A percentile compares a stretch with the other conserved stretches of the same genome.
These are phyloP conservation scores for Citrus glauca DNA, from an alignment of 345 rosid genomes.

Conservation along the genomic window DNA sequence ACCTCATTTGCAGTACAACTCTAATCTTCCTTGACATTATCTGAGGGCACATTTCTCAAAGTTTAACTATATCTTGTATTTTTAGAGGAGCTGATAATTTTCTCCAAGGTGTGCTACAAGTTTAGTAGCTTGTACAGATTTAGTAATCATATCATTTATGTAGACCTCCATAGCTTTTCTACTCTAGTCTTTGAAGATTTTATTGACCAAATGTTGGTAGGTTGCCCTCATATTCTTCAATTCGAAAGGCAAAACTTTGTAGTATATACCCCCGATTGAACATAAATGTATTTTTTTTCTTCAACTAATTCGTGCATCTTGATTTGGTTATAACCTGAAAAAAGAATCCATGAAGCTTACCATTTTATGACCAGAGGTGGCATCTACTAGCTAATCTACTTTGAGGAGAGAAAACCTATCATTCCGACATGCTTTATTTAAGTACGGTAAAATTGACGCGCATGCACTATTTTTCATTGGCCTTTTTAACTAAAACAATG, in stretches of 20 bases:
- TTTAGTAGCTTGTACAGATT: background rate
- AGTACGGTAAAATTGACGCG: background rate
- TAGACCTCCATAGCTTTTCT: background rate
- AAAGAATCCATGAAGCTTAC: background rate
- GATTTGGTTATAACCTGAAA: background rate
- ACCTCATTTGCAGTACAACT: background rate
- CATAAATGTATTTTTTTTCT: no score
- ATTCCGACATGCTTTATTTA: no score
- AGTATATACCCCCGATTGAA: background rate
- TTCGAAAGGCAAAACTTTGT: no score
- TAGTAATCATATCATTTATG: no score
- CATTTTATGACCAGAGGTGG: background rate
- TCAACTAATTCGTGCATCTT: background rate
- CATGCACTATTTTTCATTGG: background rate
- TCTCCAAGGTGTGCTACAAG: no score
- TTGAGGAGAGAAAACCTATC: background rate
- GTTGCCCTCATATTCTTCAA: no score
- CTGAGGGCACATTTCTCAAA: no score
- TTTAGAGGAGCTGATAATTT: no score
- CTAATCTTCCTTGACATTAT: no score
- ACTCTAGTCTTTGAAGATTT: background rate
- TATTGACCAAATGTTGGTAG: no score
- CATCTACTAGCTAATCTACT: background rate
- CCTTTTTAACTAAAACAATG: no score
- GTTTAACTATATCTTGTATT: no score